Percentiles rank a stretch among this genome's conserved stretches.
These are phyloP conservation scores for Saccharomyces mikatae DNA, from an alignment of 805 yeast genomes.

Conservation along the genomic window DNA sequence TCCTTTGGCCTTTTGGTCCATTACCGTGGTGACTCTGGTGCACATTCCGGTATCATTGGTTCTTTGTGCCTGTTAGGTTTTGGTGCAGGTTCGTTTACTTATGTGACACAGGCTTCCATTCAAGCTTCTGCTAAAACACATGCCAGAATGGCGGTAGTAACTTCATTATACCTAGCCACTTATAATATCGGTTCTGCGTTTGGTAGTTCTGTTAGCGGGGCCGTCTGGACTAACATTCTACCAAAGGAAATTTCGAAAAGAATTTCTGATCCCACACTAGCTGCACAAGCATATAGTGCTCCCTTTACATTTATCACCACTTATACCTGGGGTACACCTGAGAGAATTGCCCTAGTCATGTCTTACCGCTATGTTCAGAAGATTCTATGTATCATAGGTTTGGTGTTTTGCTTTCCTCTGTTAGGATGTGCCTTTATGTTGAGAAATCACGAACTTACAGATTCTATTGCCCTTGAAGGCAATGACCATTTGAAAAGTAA, in stretches of 20 bases:
- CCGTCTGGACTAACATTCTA: conserved; percentile 57
- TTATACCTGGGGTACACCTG: conserved; percentile 53
- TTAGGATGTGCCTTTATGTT: conserved; percentile 40
- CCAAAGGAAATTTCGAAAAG: conserved; percentile 36
- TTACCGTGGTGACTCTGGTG: conserved; percentile 43
- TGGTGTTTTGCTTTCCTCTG: conserved; percentile 47
- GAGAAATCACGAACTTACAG: conserved; percentile 42
- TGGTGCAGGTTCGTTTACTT: conserved; percentile 69
- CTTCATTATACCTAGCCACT: conserved; percentile 47
- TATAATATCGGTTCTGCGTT: conserved; percentile 58
- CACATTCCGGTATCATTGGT: conserved; percentile 54
- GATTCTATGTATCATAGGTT: conserved; percentile 46
- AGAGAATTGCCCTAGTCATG: conserved; percentile 43
- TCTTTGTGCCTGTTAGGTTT: conserved; percentile 57
- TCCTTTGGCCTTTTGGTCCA: conserved; percentile 52
- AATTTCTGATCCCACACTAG: conserved; percentile 28
- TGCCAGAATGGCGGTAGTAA: conserved; percentile 55
- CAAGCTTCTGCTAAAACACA: conserved; percentile 48
- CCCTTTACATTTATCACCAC: conserved; percentile 42
- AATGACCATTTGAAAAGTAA: background rate
- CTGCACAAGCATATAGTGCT: conserved; percentile 38
- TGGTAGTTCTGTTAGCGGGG: conserved; percentile 59
- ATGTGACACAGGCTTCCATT: conserved; percentile 53
- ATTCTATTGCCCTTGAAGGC: conserved; percentile 9
- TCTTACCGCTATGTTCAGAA: conserved; percentile 52